Conservation (phyloP, 495 filamentous ascomycete genomes). For the Cercophora scortea region DNA sequence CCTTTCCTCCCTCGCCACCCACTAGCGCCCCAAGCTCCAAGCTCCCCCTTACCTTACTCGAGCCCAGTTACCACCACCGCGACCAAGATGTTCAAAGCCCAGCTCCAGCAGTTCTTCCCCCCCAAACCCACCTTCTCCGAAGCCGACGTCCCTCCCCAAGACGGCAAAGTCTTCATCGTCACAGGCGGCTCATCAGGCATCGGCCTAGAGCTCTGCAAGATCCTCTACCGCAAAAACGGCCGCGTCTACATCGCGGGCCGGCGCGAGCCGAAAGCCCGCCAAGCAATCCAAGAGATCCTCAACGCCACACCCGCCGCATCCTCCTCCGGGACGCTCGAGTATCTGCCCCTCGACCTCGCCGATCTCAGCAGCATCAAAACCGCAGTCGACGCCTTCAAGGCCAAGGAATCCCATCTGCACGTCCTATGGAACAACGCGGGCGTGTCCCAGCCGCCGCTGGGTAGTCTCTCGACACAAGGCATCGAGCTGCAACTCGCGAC, state of each 20-base stretch:
- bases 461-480: slow-evolving; percentile 26
- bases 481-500: slow-evolving; percentile 16
- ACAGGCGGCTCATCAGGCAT: slow-evolving; percentile 38
- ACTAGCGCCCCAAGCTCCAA: neutral
- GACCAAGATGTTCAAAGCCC: slow-evolving; percentile 1
- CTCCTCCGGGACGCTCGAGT: slow-evolving; percentile 11
- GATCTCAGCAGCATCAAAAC: slow-evolving; percentile 19
- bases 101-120: slow-evolving; percentile 18
- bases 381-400: slow-evolving; percentile 13
- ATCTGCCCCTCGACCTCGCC: slow-evolving; percentile 18
- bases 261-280: slow-evolving; percentile 14
- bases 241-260: slow-evolving; percentile 40
- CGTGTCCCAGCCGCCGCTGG: slow-evolving; percentile 21
- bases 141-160: slow-evolving; percentile 10
- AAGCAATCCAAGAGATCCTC: slow-evolving; percentile 18
- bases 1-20: neutral
- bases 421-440: slow-evolving; percentile 31
- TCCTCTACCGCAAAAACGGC: slow-evolving; percentile 32
- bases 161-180: slow-evolving; percentile 34
- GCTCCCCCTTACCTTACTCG: neutral
- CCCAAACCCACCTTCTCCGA: slow-evolving; percentile 17
- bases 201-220: slow-evolving; percentile 32
- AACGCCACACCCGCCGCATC: slow-evolving; percentile 4
- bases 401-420: slow-evolving; percentile 15
- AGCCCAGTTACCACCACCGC: neutral